These are phyloP conservation scores for Talaromyces borbonicus DNA, from an alignment of 495 filamentous ascomycete genomes.

Conservation along the genomic window DNA sequence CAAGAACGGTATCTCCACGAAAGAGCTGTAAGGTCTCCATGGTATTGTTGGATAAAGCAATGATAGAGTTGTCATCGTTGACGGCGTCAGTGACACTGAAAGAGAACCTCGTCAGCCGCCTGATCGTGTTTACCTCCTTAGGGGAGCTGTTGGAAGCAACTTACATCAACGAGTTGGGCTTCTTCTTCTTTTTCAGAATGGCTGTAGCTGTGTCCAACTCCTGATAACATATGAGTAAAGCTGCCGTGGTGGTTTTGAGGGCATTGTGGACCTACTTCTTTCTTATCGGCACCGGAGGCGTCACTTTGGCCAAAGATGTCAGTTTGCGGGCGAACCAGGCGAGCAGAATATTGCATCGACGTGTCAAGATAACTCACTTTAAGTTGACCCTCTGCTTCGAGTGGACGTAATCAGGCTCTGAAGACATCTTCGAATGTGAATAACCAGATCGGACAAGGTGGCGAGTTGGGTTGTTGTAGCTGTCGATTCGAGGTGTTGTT, in stretches of 20 bases:
- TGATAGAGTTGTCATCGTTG: constrained; percentile 99
- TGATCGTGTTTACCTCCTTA: constrained; percentile 2
- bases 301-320: constrained; percentile 55
- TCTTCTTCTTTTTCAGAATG: constrained; percentile 99
- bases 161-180: constrained; percentile 96
- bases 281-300: constrained; percentile 77
- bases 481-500: too few species aligned
- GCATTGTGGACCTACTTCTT: constrained; percentile 57
- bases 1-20: constrained; percentile 93
- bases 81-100: constrained; percentile 88
- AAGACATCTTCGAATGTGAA: constrained; percentile 44
- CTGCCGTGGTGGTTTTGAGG: too few species aligned
- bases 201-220: constrained; percentile 91
- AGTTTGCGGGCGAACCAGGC: too few species aligned
- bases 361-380: constrained; percentile 47
- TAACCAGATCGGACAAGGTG: constrained; percentile 1
- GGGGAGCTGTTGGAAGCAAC: constrained; percentile 17
- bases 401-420: constrained; percentile 60
- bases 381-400: constrained; percentile 87
- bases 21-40: constrained; percentile 98
- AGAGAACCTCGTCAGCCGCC: constrained; percentile 5
- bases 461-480: too few species aligned
- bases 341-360: too few species aligned
- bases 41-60: constrained; percentile 95
- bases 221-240: constrained; percentile 35